These are phyloP conservation scores for Mucor plumbeus DNA, from an alignment of 371 early-diverging fungal species.

Conservation along the genomic window DNA sequence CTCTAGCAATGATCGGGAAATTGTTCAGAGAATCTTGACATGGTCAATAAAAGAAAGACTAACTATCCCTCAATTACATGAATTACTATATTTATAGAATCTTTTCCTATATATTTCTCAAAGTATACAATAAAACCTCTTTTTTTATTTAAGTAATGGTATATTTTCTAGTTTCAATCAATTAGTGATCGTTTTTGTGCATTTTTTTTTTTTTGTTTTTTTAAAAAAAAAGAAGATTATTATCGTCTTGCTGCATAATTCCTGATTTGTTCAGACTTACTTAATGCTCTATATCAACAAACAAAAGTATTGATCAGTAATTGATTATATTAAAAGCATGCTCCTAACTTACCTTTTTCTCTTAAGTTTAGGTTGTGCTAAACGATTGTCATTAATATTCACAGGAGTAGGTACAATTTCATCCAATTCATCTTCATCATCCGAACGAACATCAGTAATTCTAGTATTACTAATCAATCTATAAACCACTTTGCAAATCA, in stretches of 20 bases:
- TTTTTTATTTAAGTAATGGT: not conserved
- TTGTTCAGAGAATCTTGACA: slow-evolving; percentile 34
- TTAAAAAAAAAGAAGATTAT: too few species aligned
- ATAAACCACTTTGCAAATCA: slow-evolving; percentile 67
- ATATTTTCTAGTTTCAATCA: not conserved
- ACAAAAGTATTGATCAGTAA: too few species aligned
- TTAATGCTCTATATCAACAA: not conserved
- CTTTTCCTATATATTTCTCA: too few species aligned
- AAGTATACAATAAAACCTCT: not conserved
- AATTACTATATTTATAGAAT: not conserved
- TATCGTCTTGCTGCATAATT: slow-evolving; percentile 9
- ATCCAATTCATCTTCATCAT: slow-evolving; percentile 54
- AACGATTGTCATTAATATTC: not conserved
- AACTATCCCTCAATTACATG: slow-evolving; percentile 13
- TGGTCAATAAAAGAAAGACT: slow-evolving; percentile 43
- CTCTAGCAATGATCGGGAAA: slow-evolving; percentile 8
- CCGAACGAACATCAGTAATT: slow-evolving; percentile 70
- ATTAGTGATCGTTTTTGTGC: too few species aligned
- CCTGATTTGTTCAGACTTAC: slow-evolving; percentile 2
- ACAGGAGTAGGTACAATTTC: slow-evolving; percentile 9
- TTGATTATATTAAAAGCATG: too few species aligned
- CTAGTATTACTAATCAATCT: slow-evolving; percentile 60
- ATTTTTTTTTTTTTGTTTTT: not conserved
- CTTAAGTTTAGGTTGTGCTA: not conserved
- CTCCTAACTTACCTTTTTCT: too few species aligned